Conservation (phyloP, 2,329 filamentous ascomycete species). For the Lasiodiplodia hormozganensis region DNA sequence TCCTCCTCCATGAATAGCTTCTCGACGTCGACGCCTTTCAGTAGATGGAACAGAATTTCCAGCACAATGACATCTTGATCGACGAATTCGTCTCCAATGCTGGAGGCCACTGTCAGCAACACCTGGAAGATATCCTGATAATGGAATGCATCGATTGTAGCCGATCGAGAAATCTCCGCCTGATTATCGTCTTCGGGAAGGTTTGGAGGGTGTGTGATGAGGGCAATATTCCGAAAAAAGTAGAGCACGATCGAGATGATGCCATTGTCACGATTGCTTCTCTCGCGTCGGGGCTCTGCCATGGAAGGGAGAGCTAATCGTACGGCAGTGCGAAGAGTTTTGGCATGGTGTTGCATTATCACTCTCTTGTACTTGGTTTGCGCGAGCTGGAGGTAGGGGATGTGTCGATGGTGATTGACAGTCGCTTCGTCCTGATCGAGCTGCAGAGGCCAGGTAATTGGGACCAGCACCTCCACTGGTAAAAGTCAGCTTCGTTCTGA, state of each 20-base stretch:
- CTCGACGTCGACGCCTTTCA: constrained; percentile 85
- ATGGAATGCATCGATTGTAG: constrained; percentile 86
- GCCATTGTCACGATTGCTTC: constrained; percentile 81
- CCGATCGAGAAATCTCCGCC: constrained; percentile 84
- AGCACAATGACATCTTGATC: constrained; percentile 87
- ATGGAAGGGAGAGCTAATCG: constrained; percentile 85
- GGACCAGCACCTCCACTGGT: constrained; percentile 82
- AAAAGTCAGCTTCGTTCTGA: constrained; percentile 33
- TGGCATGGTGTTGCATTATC: constrained; percentile 81
- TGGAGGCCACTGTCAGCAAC: constrained; percentile 85
- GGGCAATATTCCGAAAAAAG: constrained; percentile 85
- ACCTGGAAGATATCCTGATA: constrained; percentile 89
- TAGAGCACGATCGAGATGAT: constrained; percentile 92
- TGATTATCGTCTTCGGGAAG: constrained; percentile 86
- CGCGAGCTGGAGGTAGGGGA: constrained; percentile 85
- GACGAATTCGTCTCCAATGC: constrained; percentile 92
- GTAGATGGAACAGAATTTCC: constrained; percentile 89
- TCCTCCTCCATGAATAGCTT: constrained; percentile 85
- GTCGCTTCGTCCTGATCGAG: constrained; percentile 81
- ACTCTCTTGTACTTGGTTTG: constrained; percentile 90
- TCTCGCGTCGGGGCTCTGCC: constrained; percentile 76
- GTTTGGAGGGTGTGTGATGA: constrained; percentile 77
- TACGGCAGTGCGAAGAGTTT: constrained; percentile 81
- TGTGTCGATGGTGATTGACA: constrained; percentile 89
- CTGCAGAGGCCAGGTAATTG: constrained; percentile 92